Base-by-base conservation (phyloP, 164 flowering plant species). In the Tinospora cordifolia region DNA sequence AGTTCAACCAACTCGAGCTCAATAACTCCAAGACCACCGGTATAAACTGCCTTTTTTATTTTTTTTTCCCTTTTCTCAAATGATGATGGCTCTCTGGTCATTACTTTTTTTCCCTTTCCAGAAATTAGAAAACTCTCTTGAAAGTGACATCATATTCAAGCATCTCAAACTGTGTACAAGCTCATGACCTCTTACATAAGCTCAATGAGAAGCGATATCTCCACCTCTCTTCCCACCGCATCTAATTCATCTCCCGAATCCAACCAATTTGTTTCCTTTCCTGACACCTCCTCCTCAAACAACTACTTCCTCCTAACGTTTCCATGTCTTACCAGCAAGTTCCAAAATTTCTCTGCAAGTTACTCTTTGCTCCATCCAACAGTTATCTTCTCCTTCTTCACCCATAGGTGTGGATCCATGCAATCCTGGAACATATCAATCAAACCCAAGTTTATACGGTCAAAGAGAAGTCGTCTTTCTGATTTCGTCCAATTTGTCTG, bases 391-490 rank as follows among this genome's bases (percentile, higher is more conserved):
- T 62, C 36, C 27, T 39, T 62, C 74, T 76, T 85, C 62, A 84
- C 81, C 95, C 95, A 90, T 0, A 90, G 93, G 69, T 71, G 84
- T 38, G 78, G 77, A 66, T 87, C 85, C 21, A 71, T 60, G 22
- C 60, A 71, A 38, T 72, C 77, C 75, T 68, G 65, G 57, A 82
- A 69, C 58, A 87, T 83, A 65, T 87, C 87, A 34, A 71, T 41
- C 14, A 92, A 77, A 19, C 79, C 84, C 0, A 68, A 54, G 44
- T 90, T 94, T 74, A 90, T 82, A 7, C 83, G 79, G 75, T 94
- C 93, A 67, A 90, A 94, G 2, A 92, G 71, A 40, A 94, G 74
- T 74, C 60, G 86, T 81, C 98, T 84, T 47, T 90, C 98, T 0
- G 76, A 82, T 69, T 79, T 85, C 41, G 60, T 65, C 92, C 90